A percentile compares a stretch with the other conserved stretches of the same genome.
These are phyloP conservation scores for Fusarium euwallaceae DNA, from an alignment of 2,329 filamentous ascomycete genomes.

Conservation along the genomic window DNA sequence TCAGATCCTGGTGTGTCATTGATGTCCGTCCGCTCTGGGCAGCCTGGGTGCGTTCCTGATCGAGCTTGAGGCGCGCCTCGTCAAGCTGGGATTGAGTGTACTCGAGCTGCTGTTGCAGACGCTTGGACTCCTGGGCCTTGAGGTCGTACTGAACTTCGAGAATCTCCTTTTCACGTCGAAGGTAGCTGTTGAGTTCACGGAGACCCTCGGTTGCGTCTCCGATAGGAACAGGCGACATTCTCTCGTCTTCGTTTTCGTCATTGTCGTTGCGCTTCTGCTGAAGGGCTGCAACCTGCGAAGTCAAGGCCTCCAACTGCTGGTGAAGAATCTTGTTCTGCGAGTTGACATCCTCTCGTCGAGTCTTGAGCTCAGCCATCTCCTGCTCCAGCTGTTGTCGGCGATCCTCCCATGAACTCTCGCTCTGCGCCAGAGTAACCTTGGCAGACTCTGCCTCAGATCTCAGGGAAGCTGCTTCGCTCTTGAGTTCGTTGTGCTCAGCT, in stretches of 20 bases:
- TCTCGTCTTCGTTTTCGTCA: conserved; percentile 65
- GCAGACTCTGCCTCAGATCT: conserved; percentile 88
- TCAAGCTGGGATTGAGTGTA: conserved; percentile 91
- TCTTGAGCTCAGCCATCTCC: conserved; percentile 83
- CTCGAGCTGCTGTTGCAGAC: conserved; percentile 89
- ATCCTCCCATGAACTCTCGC: conserved; percentile 89
- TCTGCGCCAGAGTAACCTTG: conserved; percentile 82
- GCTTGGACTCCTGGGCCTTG: conserved; percentile 87
- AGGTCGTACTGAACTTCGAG: conserved; percentile 96
- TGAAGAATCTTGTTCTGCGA: conserved; percentile 93
- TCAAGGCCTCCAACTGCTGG: conserved; percentile 87
- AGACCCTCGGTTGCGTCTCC: conserved; percentile 79
- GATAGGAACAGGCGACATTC: conserved; percentile 63
- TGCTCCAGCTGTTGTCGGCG: conserved; percentile 84
- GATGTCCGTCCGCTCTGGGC: conserved; percentile 80
- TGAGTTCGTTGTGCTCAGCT: conserved; percentile 83
- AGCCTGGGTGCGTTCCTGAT: conserved; percentile 85
- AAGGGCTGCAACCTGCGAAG: conserved; percentile 81
- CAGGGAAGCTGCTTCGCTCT: conserved; percentile 80
- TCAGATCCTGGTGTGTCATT: conserved; percentile 87
- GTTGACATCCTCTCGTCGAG: conserved; percentile 84
- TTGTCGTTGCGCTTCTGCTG: conserved; percentile 78
- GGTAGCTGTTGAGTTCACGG: conserved; percentile 90
- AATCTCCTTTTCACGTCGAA: conserved; percentile 97
- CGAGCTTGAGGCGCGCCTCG: conserved; percentile 87